Conservation (phyloP, 164 flowering plant species). For the Umbilicus rupestris region DNA sequence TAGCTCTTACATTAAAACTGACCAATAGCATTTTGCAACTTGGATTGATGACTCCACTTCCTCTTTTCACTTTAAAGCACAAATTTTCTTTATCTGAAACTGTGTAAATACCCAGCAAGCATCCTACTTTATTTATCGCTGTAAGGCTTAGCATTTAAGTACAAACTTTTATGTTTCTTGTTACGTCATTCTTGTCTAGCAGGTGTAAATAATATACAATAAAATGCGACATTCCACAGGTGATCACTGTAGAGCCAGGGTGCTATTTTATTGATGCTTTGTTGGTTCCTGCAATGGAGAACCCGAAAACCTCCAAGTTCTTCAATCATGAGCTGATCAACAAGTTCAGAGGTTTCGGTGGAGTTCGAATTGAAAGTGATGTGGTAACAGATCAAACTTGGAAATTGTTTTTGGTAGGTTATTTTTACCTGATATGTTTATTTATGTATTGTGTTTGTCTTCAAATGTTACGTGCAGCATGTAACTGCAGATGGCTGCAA, state of each 20-base stretch:
- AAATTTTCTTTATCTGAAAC: too few species aligned
- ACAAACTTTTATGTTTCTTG: background rate
- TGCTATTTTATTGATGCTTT: constrained; percentile 89
- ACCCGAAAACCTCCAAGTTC: constrained; percentile 42
- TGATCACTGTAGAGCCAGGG: constrained; percentile 95
- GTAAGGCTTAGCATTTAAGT: background rate
- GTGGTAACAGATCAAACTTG: constrained; percentile 43
- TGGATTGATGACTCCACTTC: too few species aligned
- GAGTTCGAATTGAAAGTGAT: constrained; percentile 94
- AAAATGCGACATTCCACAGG: constrained; percentile 28
- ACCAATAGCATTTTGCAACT: too few species aligned
- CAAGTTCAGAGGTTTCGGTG: constrained; percentile 67
- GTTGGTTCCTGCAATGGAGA: constrained; percentile 63
- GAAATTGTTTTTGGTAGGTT: background rate
- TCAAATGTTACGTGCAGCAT: constrained; percentile 27
- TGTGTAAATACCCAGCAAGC: background rate
- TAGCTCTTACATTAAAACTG: too few species aligned
- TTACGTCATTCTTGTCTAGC: background rate
- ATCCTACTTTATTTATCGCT: background rate
- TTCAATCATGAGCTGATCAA: constrained; percentile 40
- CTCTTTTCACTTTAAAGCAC: too few species aligned
- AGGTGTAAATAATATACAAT: background rate
- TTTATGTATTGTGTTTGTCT: background rate
- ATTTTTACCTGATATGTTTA: background rate
- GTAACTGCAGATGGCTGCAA: constrained; percentile 59